Evolutionary conservation across 108 stramenopile genomes (phyloP).

Genomic region (Fragilaria crotonensis): DNA sequence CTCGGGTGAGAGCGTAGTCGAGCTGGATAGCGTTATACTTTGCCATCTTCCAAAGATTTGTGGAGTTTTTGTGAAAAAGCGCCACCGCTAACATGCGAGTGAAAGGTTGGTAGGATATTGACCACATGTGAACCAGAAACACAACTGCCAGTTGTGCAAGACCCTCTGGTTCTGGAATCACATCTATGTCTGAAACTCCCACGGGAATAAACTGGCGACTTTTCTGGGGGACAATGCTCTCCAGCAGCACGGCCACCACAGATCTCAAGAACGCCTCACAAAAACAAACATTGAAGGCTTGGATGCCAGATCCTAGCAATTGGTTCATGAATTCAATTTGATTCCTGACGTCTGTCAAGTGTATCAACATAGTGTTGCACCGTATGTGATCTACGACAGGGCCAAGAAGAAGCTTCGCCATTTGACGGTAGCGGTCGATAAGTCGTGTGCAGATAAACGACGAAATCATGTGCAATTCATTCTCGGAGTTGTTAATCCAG

Average conservation of each 20-base stretch:
- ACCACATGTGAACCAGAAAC: conserved; percentile 40
- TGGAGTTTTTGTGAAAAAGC: conserved; percentile 41
- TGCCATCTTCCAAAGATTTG: conserved; percentile 16
- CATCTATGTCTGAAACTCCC: conserved; percentile 28
- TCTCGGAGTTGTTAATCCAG: conserved; percentile 28
- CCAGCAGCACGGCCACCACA: conserved; percentile 45
- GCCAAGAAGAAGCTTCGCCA: conserved; percentile 27
- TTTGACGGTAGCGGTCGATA: conserved; percentile 24
- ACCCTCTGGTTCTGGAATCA: conserved; percentile 41
- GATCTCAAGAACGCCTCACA: conserved; percentile 60
- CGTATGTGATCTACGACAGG: conserved; percentile 51
- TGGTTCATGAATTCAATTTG: conserved; percentile 71
- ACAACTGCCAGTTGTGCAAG: conserved; percentile 35
- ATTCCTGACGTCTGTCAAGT: conserved; percentile 45
- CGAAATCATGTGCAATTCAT: conserved; percentile 20
- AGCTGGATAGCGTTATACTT: neutral
- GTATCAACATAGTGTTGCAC: conserved; percentile 38
- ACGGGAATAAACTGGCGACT: conserved; percentile 23
- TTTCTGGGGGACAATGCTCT: conserved; percentile 23
- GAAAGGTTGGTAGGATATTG: conserved; percentile 39
- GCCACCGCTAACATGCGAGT: conserved; percentile 56
- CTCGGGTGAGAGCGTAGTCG: conserved; percentile 35
- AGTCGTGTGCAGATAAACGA: conserved; percentile 33
- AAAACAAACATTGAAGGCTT: conserved; percentile 60
- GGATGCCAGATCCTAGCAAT: conserved; percentile 61